Evolutionary conservation across 2,329 filamentous ascomycete species (phyloP), one percentile per base, ranked within the genome.

Genomic region (Hypoxylon rubiginosum): DNA sequence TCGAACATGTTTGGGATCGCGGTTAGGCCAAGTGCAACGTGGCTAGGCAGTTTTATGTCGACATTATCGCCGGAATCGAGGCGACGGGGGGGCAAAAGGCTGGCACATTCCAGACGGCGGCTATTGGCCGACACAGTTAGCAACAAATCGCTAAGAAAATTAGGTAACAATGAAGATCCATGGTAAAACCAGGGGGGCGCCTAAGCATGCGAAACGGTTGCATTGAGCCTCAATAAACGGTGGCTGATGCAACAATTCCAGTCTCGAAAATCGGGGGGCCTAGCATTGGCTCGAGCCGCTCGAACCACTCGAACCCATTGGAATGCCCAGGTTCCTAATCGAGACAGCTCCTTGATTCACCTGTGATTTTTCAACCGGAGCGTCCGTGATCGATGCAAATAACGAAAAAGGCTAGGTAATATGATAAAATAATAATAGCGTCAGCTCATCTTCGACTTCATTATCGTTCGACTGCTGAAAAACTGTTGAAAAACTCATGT

Each of bases 271-370:
- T 19, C 15, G 26, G 41, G 52, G 45, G 52, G 55, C 52, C 46
- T 24, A 36, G 48, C 19, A 43, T 53, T 54, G 30, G 55, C 50
- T 61, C 46, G 58, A 62, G 51, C 28, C 45, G 56, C 24, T 70
- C 68, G 65, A 71, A 71, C 71, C 45, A 59, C 24, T 70, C 66
- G 64, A 71, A 72, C 72, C 71, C 45, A 59, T 24, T 70, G 68
- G 64, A 71, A 72, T 72, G 71, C 17, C 45, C 41, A 48, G 30
- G 36, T 54, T 63, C 46, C 48, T 49, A 36, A 46, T 54, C n/a
- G 36, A 65, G 55, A 53, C 48, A 13, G 19, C 17, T 48, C 19
- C 34, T 48, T 56, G 30, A 58, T 54, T 34, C 30, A 19, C 19
- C n/a, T 15, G 34, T 43, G n/a, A 2, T 36, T 39, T 36, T 26